Evolutionary conservation across 805 yeast genomes (phyloP).

Genomic region (Candida khao-thaluensis): DNA sequence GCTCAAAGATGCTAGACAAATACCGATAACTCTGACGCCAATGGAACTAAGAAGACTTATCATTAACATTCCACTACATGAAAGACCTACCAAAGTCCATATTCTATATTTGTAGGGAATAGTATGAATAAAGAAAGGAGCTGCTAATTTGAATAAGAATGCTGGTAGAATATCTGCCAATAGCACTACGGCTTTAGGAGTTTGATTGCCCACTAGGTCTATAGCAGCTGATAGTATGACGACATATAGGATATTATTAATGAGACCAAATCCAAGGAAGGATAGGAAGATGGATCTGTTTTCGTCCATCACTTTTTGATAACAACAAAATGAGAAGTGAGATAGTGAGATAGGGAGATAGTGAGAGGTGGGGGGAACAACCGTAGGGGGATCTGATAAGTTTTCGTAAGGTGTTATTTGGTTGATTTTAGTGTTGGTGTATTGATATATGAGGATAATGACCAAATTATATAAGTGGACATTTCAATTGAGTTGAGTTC

Average conservation of each 20-base stretch:
- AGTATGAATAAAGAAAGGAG: slow-evolving; percentile 77
- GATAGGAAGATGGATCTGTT: slow-evolving; percentile 38
- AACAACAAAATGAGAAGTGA: too few species aligned
- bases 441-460: too few species aligned
- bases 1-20: slow-evolving; percentile 74
- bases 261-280: slow-evolving; percentile 81
- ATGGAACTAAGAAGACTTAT: slow-evolving; percentile 46
- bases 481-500: too few species aligned
- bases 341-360: too few species aligned
- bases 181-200: slow-evolving; percentile 84
- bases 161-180: slow-evolving; percentile 88
- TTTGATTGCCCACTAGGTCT: slow-evolving; percentile 78
- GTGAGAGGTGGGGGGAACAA: too few species aligned
- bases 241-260: slow-evolving; percentile 87
- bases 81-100: slow-evolving; percentile 51
- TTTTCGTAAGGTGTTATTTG: too few species aligned
- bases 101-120: slow-evolving; percentile 62
- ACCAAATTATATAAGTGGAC: too few species aligned
- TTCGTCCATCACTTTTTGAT: too few species aligned
- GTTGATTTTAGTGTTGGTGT: too few species aligned
- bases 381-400: too few species aligned
- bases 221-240: slow-evolving; percentile 90
- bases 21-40: slow-evolving; percentile 58
- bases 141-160: slow-evolving; percentile 61
- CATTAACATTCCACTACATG: slow-evolving; percentile 71